phyloP scores from a whole-genome alignment of 202 grass and related monocot genomes.

The Panicum virgatum region DNA sequence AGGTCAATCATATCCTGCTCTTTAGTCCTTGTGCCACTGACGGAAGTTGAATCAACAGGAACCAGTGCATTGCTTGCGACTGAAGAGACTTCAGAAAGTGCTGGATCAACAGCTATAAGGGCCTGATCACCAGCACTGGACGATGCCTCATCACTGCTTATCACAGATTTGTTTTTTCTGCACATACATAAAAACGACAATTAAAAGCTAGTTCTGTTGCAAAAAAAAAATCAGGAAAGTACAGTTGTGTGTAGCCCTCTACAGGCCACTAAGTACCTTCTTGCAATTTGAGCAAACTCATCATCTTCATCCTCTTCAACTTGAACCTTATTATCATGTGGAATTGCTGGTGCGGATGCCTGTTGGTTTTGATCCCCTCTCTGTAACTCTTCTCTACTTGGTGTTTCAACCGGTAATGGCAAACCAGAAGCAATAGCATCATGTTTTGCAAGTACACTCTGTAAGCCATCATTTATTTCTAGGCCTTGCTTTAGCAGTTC shows the following conservation, averaged over 20 bases:
- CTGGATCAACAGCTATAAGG: constrained; percentile 47
- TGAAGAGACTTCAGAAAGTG: constrained; percentile 57
- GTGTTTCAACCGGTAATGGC: constrained; percentile 49
- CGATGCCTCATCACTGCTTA: constrained; percentile 56
- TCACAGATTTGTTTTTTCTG: constrained; percentile 55
- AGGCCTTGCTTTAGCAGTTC: constrained; percentile 76
- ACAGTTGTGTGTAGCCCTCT: not conserved
- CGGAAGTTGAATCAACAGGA: constrained; percentile 48
- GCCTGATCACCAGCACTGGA: constrained; percentile 64
- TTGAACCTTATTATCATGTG: constrained; percentile 20
- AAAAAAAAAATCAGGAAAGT: constrained; percentile 7
- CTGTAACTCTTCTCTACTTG: constrained; percentile 20
- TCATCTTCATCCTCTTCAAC: constrained; percentile 77
- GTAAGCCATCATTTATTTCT: constrained; percentile 77
- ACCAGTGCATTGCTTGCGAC: constrained; percentile 71
- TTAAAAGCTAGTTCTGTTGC: not conserved
- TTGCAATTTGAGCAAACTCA: constrained; percentile 84
- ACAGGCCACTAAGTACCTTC: constrained; percentile 53
- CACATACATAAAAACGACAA: not conserved
- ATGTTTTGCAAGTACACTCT: constrained; percentile 76
- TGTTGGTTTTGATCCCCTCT: constrained; percentile 36
- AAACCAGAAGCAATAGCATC: constrained; percentile 72
- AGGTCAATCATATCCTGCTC: constrained; percentile 97
- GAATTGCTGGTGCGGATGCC: constrained; percentile 36
- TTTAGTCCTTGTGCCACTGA: constrained; percentile 43